These are phyloP conservation scores for Rhododendron vialii DNA, from an alignment of 148 eudicot genomes.

Conservation along the genomic window DNA sequence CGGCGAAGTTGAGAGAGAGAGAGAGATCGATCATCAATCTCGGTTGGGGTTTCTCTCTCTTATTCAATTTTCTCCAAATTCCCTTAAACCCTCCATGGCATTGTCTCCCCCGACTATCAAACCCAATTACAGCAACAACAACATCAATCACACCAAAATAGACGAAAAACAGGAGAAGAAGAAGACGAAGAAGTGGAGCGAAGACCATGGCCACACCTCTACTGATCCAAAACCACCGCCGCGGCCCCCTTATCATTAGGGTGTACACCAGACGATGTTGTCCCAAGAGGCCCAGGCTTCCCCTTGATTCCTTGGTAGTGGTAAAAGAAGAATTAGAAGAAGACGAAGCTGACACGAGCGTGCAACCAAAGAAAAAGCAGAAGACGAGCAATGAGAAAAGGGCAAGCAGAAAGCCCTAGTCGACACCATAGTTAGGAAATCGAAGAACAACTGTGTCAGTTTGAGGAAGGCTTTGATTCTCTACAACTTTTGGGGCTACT, in stretches of 20 bases:
- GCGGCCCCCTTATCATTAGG: constrained; percentile 8
- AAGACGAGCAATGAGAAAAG: neutral
- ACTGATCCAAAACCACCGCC: neutral
- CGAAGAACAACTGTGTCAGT: too few relatives aligned
- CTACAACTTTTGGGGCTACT: too few relatives aligned
- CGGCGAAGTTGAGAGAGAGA: neutral
- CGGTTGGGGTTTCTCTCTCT: neutral
- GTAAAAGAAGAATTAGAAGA: constrained; percentile 9
- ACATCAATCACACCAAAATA: neutral
- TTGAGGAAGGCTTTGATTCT: too few relatives aligned
- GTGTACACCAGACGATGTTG: constrained; percentile 31
- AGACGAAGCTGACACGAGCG: constrained; percentile 12
- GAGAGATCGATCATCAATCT: neutral
- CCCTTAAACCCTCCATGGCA: constrained; percentile 25
- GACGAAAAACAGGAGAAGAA: neutral
- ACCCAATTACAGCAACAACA: neutral
- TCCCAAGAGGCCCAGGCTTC: constrained; percentile 3
- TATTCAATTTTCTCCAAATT: neutral
- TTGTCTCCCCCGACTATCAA: constrained; percentile 20
- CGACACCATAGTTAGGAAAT: neutral
- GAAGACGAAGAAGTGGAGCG: neutral
- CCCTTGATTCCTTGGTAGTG: neutral
- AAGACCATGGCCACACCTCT: neutral
- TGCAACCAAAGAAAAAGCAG: constrained; percentile 12
- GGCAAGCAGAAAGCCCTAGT: constrained; percentile 33